Base-by-base conservation (phyloP, 2,329 filamentous ascomycete genomes). In the Colletotrichum chrysophilum region DNA sequence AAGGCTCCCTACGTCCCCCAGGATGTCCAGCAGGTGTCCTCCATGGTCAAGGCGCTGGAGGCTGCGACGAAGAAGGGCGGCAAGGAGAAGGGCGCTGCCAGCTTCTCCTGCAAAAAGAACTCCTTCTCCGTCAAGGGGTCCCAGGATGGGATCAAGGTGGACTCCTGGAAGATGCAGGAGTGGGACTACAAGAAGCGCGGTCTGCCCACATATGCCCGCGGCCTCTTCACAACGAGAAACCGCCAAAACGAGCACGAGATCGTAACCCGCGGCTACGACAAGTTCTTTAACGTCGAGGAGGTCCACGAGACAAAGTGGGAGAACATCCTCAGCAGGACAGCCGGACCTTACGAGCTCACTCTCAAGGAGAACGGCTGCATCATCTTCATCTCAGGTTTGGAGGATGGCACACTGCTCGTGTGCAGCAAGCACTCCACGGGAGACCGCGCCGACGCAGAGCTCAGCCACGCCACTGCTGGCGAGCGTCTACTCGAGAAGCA, bases 341-440 rank as follows among this genome's bases (percentile, higher is more conserved):
- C 91, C 78, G 96, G 95, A 0, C 97, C 97, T 0, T 99, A 98
- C 80, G 97, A 99, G 85, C 87, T 99, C 71, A 98, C 96, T 74
- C 92, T 98, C 68, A 99, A 99, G 86, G 97, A 99, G 85, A 99
- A 99, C 81, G 97, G 97, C n/a, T 99, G 97, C 85, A 99, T 99
- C 84, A 98, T 99, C 79, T 99, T 99, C 87, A 93, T 99, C 60
- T 94, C 96, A 18, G 97, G 96, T 16, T 88, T 99, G 26, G 95
- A 97, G 80, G 96, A 98, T 80, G 96, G 92, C 43, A 95, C 95
- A 2, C 88, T 99, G 12, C 88, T 99, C 9, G 96, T 99, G n/a
- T 98, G 96, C 90, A 98, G 96, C 89, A 99, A 99, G 83, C 97
- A 99, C 84, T 98, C 97, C 1, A 98, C 96, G 0, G 97, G 97